Evolutionary conservation across 371 early-diverging fungal species (phyloP).

Genomic region (Conidiobolus incongruus): DNA sequence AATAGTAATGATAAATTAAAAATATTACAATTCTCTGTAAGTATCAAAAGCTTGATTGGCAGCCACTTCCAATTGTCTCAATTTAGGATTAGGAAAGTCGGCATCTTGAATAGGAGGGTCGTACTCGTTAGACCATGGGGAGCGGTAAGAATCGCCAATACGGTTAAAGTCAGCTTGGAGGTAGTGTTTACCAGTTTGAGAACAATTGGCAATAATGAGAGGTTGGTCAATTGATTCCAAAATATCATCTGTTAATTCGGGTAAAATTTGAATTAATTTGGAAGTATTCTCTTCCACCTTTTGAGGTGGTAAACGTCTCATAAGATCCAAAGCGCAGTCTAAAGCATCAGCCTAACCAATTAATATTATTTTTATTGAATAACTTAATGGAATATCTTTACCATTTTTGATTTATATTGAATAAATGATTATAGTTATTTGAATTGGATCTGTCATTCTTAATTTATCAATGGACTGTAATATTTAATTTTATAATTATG

Average conservation of each 20-base stretch:
- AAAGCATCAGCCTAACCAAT: conserved; percentile 11
- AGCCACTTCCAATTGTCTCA: conserved; percentile 70
- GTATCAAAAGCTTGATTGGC: conserved; percentile 93
- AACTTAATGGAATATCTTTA: no score
- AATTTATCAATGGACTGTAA: no score
- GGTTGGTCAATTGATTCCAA: conserved; percentile 85
- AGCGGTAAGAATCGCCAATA: conserved; percentile 85
- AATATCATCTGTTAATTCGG: conserved; percentile 77
- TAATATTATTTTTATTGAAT: no score
- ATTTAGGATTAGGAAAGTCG: conserved; percentile 43
- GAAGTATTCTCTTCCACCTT: conserved; percentile 69
- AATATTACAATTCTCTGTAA: conserved; percentile 64
- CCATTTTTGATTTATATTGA: no score
- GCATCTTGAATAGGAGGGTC: conserved; percentile 70
- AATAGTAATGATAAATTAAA: background rate
- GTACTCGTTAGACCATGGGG: conserved; percentile 93
- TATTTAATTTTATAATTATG: no score
- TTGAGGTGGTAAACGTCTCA: conserved; percentile 91
- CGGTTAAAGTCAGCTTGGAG: conserved; percentile 89
- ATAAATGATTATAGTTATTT: no score
- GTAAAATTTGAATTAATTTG: conserved; percentile 60
- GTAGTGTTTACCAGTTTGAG: conserved; percentile 53
- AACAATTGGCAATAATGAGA: conserved; percentile 52
- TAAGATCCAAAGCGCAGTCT: conserved; percentile 85
- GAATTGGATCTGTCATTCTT: no score